Evolutionary conservation across 345 rosid genomes (phyloP).

Genomic region (Citrus trifoliata): DNA sequence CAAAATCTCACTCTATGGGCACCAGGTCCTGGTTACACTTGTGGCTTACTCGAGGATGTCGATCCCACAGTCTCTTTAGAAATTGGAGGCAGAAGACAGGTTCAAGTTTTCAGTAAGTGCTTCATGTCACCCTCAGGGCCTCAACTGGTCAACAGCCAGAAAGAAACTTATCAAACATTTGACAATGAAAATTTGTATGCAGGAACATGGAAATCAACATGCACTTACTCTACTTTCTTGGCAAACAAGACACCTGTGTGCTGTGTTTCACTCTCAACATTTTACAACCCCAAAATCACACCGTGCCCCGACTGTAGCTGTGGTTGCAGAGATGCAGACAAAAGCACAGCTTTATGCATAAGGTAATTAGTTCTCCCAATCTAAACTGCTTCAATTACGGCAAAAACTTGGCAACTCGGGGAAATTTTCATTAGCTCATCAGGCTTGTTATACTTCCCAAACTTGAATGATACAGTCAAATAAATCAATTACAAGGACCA

Average conservation of each 20-base stretch:
- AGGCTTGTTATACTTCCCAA: neutral
- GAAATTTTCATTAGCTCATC: neutral
- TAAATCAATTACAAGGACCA: slow-evolving; percentile 3
- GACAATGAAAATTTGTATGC: neutral
- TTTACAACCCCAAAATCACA: slow-evolving; percentile 50
- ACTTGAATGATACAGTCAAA: slow-evolving; percentile 25
- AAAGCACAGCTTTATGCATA: slow-evolving; percentile 32
- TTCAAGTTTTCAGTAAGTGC: slow-evolving; percentile 51
- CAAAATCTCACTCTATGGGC: slow-evolving; percentile 41
- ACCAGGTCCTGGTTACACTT: slow-evolving; percentile 59
- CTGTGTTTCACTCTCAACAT: slow-evolving; percentile 60
- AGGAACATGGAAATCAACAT: slow-evolving; percentile 69
- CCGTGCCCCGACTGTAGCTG: slow-evolving; percentile 56
- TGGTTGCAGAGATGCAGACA: slow-evolving; percentile 51
- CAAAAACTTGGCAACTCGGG: neutral
- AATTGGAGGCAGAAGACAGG: slow-evolving; percentile 46
- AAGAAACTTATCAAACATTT: neutral
- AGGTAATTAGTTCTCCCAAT: slow-evolving; percentile 22
- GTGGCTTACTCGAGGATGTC: slow-evolving; percentile 35
- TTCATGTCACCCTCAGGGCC: neutral
- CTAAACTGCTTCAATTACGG: neutral
- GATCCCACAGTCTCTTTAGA: slow-evolving; percentile 38
- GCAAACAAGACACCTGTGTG: slow-evolving; percentile 46
- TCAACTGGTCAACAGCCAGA: neutral
- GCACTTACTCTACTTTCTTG: slow-evolving; percentile 50